Base-by-base conservation (phyloP, 164 flowering plant genomes). In the Taxillus chinensis region DNA sequence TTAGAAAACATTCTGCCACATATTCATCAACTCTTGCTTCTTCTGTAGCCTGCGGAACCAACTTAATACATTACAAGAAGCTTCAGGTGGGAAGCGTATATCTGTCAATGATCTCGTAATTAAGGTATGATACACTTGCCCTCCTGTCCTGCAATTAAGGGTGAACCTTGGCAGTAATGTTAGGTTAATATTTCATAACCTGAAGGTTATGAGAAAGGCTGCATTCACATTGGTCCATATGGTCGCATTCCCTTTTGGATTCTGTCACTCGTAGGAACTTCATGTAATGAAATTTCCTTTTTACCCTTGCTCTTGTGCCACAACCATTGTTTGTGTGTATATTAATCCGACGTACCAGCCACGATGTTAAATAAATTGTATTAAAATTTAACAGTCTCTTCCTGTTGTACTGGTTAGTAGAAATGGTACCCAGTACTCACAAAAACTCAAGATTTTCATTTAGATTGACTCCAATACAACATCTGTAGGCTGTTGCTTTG, bases 51-150 rank as follows among this genome's bases (percentile, higher is more conserved):
- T 95, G 77, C 78, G 91, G 60, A 75, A 69, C 67, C 77, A 87
- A 53, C 88, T 95, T 40, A 95, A 95, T 67, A 75, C 87, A 55
- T 66, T 89, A 45, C 97, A 90, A 76, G 97, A 89, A 77, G 83
- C 89, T 70, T 84, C 95, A 4, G 97, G 96, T 60, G 92, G 92
- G 40, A 89, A 89, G 76, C 75, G 87, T 63, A 73, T 93, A 70
- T 93, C 97, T 46, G 70, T 93, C 63, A 87, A 90, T 72, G 99
- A 90, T 77, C 97, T 93, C 71, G 95, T 93, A 11, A 81, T 93
- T 67, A 93, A 93, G 99, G 99, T 92, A 73, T 62, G 15, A 1
- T 7, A 48, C 9, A 27, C 27, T 27, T 27, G 27, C 27, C 27
- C 27, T 27, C 27, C 27, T 27, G 27, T 27, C 27, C 27, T 27